These are phyloP conservation scores for Diplodia seriata DNA, from an alignment of 2,329 filamentous ascomycete species.

Conservation along the genomic window DNA sequence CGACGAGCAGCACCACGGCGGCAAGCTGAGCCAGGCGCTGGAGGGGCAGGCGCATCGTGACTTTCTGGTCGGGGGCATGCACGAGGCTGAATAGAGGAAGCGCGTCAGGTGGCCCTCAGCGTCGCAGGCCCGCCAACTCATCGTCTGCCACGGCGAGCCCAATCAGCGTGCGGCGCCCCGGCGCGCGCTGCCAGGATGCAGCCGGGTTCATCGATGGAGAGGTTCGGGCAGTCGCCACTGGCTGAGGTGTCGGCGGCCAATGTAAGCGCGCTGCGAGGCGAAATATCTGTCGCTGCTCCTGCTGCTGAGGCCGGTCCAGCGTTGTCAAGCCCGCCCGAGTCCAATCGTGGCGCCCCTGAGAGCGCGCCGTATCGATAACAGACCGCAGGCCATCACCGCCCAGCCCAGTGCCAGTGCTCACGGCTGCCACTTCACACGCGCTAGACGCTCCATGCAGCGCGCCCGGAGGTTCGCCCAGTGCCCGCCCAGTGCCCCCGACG, in stretches of 20 bases:
- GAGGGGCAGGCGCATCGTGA: slow-evolving; percentile 12
- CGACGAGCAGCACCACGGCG: background rate
- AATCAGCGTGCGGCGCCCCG: background rate
- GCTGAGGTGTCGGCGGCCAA: slow-evolving; percentile 25
- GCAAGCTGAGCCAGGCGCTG: too few relatives aligned
- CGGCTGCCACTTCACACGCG: slow-evolving; percentile 22
- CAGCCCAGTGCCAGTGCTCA: slow-evolving; percentile 3
- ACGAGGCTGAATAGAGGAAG: slow-evolving; percentile 29
- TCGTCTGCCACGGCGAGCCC: background rate
- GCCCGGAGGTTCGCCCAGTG: slow-evolving; percentile 12
- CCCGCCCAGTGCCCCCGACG: slow-evolving; percentile 2
- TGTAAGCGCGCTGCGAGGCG: slow-evolving; percentile 9
- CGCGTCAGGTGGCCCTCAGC: slow-evolving; percentile 23
- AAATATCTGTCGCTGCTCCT: slow-evolving; percentile 27
- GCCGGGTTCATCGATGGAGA: slow-evolving; percentile 16
- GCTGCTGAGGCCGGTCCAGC: slow-evolving; percentile 10
- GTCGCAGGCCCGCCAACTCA: slow-evolving; percentile 3
- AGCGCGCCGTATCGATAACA: slow-evolving; percentile 18
- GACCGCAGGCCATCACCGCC: background rate
- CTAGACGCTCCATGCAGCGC: slow-evolving; percentile 23
- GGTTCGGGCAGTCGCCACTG: slow-evolving; percentile 21
- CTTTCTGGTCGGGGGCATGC: slow-evolving; percentile 20
- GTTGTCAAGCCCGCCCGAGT: slow-evolving; percentile 6
- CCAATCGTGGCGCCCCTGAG: slow-evolving; percentile 24
- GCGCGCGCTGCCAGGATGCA: background rate